phyloP scores from a whole-genome alignment of 108 stramenopile genomes.

The Pinguiococcus pyrenoidosus region DNA sequence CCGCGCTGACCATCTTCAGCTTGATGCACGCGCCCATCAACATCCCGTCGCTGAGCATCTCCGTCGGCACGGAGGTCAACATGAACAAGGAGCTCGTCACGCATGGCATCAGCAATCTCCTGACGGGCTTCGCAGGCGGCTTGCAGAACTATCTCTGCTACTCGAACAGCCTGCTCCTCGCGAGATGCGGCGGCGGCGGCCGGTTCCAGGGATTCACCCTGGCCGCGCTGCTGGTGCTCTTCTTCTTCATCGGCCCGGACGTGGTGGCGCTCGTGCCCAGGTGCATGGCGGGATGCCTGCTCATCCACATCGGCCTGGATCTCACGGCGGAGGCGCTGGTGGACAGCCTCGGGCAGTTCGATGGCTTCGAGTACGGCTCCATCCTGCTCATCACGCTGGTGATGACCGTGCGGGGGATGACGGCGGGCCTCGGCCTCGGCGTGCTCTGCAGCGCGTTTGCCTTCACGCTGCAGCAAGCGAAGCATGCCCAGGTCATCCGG shows the following conservation, averaged over 20 bases:
- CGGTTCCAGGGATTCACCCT: too few relatives aligned
- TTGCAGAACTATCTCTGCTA: constrained; percentile 63
- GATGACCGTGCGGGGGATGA: constrained; percentile 55
- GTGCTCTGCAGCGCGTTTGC: constrained; percentile 37
- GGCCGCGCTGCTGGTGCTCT: constrained; percentile 36
- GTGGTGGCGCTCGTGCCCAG: constrained; percentile 51
- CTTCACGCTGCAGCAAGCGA: not conserved
- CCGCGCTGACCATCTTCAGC: constrained; percentile 48
- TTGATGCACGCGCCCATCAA: constrained; percentile 71
- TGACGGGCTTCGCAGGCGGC: constrained; percentile 48
- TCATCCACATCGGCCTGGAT: constrained; percentile 65
- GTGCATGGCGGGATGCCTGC: constrained; percentile 66
- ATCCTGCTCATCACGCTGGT: constrained; percentile 51
- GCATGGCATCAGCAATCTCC: constrained; percentile 54
- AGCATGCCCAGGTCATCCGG: constrained; percentile 36
- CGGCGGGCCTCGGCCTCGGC: constrained; percentile 50
- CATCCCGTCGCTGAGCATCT: constrained; percentile 59
- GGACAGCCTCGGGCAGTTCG: constrained; percentile 35
- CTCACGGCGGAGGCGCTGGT: constrained; percentile 54
- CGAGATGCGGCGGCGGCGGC: constrained; percentile 52
- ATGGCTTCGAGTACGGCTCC: constrained; percentile 36
- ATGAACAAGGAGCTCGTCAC: constrained; percentile 61
- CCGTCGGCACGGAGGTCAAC: constrained; percentile 43
- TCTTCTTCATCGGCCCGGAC: constrained; percentile 53
- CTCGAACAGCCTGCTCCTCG: constrained; percentile 47